phyloP scores from a whole-genome alignment of 306 rosid genomes.

The Albizia julibrissin region DNA sequence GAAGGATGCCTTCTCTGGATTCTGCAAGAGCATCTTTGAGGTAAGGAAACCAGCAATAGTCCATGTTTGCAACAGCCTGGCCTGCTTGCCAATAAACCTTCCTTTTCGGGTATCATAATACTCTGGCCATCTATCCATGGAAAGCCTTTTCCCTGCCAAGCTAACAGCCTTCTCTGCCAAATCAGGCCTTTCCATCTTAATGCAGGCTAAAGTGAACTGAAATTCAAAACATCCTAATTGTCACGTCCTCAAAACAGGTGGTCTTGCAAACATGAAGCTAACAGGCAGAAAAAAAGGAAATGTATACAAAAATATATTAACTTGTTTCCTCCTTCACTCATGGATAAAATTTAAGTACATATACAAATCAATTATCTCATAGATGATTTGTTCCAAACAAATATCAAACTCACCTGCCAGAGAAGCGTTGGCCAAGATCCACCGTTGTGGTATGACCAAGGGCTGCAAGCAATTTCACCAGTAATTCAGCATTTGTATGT shows the following conservation, averaged over 20 bases:
- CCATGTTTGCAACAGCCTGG: constrained; percentile 87
- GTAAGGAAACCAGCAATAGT: constrained; percentile 89
- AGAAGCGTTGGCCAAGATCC: constrained; percentile 96
- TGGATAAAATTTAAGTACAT: neutral
- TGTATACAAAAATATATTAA: neutral
- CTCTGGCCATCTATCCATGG: constrained; percentile 83
- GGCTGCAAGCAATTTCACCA: constrained; percentile 51
- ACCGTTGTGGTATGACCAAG: constrained; percentile 96
- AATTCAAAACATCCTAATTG: constrained; percentile 23
- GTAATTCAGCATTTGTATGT: constrained; percentile 22
- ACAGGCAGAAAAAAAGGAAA: neutral
- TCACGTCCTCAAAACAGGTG: constrained; percentile 26
- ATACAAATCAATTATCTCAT: neutral
- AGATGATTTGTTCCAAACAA: constrained; percentile 22
- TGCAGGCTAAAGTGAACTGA: constrained; percentile 94
- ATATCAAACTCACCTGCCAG: constrained; percentile 70
- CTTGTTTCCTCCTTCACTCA: constrained; percentile 9
- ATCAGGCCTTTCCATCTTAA: constrained; percentile 88
- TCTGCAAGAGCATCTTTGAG: constrained; percentile 79
- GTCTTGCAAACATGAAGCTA: neutral
- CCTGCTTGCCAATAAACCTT: constrained; percentile 85
- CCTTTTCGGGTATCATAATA: constrained; percentile 89
- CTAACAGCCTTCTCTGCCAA: constrained; percentile 81
- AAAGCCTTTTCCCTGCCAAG: constrained; percentile 78
- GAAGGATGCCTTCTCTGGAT: constrained; percentile 83